phyloP scores from a whole-genome alignment of 495 filamentous ascomycete species.

The Hyphodiscus hymeniophilus region DNA sequence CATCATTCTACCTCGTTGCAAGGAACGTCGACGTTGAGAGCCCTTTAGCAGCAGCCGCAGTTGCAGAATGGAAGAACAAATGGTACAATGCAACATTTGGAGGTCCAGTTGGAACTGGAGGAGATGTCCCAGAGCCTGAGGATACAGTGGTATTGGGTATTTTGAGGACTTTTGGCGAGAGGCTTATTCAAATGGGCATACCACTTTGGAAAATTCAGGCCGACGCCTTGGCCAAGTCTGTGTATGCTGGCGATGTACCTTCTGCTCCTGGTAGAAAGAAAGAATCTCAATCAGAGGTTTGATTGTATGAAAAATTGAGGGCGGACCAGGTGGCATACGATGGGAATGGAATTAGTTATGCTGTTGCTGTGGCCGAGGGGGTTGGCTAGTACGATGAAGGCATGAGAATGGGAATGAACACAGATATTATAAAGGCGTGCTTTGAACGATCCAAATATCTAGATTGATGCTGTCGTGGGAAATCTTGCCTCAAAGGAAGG shows the following conservation, averaged over 20 bases:
- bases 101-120: slow-evolving; percentile 23
- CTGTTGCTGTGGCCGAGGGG: no score
- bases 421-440: no score
- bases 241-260: background rate
- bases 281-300: no score
- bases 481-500: no score
- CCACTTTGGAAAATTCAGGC: slow-evolving; percentile 35
- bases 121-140: background rate
- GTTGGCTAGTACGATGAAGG: no score
- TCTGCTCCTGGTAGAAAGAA: no score
- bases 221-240: slow-evolving; percentile 30
- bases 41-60: slow-evolving; percentile 26
- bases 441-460: no score
- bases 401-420: no score
- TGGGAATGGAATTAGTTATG: no score
- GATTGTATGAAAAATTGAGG: no score
- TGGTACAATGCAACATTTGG: slow-evolving; percentile 43
- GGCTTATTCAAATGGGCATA: slow-evolving; percentile 28
- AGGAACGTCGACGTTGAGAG: slow-evolving; percentile 31
- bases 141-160: slow-evolving; percentile 24
- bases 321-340: no score
- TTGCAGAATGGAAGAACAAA: slow-evolving; percentile 32
- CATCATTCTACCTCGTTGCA: slow-evolving; percentile 51
- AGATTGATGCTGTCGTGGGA: no score
- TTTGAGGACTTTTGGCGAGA: slow-evolving; percentile 33